A percentile compares a stretch with the other conserved stretches of the same genome.
Conservation (phyloP, 2,329 filamentous ascomycete species). For the Arthrobotrys iridis region DNA sequence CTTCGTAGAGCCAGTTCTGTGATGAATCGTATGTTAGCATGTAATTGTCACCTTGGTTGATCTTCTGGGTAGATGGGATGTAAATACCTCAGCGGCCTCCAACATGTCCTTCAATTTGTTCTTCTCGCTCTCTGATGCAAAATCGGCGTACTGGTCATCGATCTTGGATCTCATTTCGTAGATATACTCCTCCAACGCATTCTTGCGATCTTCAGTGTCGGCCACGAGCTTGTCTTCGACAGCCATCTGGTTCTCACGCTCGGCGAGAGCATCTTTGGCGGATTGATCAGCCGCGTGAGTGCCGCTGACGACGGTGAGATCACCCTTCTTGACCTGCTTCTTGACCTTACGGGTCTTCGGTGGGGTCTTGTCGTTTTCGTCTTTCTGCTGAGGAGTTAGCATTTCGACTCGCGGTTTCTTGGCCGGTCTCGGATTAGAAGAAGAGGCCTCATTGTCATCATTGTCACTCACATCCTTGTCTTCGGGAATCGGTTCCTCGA, state of each 20-base stretch:
- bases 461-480: conserved; percentile 67
- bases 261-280: conserved; percentile 73
- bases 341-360: conserved; percentile 94
- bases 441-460: conserved; percentile 2
- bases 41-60: neutral
- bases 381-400: conserved; percentile 68
- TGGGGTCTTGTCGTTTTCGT: conserved; percentile 69
- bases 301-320: conserved; percentile 84
- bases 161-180: conserved; percentile 97
- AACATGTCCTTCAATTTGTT: conserved; percentile 83
- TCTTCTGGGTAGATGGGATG: neutral
- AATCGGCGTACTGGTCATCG: conserved; percentile 87
- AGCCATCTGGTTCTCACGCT: conserved; percentile 89
- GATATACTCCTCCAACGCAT: conserved; percentile 97
- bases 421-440: conserved; percentile 42
- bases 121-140: conserved; percentile 93
- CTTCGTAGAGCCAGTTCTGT: conserved; percentile 98
- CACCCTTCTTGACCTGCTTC: conserved; percentile 98
- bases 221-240: conserved; percentile 98
- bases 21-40: conserved; percentile 14
- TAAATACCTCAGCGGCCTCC: conserved; percentile 79
- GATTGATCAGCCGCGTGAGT: conserved; percentile 80
- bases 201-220: conserved; percentile 99
- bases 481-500: conserved; percentile 89
- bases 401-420: conserved; percentile 55